These are phyloP conservation scores for Diaporthe citrichinensis DNA, from an alignment of 2,329 filamentous ascomycete genomes.

Conservation along the genomic window DNA sequence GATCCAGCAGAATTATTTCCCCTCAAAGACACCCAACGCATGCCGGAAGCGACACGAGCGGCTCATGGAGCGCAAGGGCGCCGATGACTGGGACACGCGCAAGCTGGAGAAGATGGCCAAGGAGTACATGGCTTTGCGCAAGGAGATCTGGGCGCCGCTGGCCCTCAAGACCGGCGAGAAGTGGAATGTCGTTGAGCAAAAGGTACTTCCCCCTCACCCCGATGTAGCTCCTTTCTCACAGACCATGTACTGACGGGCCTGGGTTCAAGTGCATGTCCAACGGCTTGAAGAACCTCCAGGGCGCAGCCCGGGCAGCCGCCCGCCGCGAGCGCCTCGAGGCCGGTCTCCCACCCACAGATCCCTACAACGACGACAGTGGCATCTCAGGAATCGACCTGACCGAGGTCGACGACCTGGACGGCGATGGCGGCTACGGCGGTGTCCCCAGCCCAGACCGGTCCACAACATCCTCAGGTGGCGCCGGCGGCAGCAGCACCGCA, in stretches of 20 bases:
- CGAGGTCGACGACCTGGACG: conserved; percentile 70
- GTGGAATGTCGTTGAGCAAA: conserved; percentile 79
- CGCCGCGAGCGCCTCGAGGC: conserved; percentile 74
- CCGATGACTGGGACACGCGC: conserved; percentile 83
- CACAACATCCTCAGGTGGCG: conserved; percentile 57
- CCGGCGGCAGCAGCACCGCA: conserved; percentile 51
- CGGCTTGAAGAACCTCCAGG: conserved; percentile 84
- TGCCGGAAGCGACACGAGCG: conserved; percentile 92
- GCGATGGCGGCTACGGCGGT: conserved; percentile 63
- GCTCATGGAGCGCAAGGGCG: conserved; percentile 80
- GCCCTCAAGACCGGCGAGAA: conserved; percentile 84
- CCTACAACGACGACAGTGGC: conserved; percentile 79
- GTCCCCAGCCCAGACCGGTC: conserved; percentile 62
- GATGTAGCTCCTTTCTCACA: background rate
- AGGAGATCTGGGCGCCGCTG: conserved; percentile 85
- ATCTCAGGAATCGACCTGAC: conserved; percentile 74
- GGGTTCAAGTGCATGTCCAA: conserved; percentile 81
- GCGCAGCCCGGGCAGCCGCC: conserved; percentile 74
- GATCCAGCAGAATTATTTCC: conserved; percentile 83
- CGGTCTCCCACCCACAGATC: conserved; percentile 56
- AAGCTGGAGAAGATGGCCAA: conserved; percentile 82
- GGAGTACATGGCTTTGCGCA: conserved; percentile 84
- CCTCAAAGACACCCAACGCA: conserved; percentile 83
- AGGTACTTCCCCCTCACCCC: conserved; percentile 61
- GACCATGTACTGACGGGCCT: conserved; percentile 39